Evolutionary conservation across 2,329 filamentous ascomycete genomes (phyloP), one percentile per base, ranked within the genome.

Genomic region (Hymenoscyphus infarciens): DNA sequence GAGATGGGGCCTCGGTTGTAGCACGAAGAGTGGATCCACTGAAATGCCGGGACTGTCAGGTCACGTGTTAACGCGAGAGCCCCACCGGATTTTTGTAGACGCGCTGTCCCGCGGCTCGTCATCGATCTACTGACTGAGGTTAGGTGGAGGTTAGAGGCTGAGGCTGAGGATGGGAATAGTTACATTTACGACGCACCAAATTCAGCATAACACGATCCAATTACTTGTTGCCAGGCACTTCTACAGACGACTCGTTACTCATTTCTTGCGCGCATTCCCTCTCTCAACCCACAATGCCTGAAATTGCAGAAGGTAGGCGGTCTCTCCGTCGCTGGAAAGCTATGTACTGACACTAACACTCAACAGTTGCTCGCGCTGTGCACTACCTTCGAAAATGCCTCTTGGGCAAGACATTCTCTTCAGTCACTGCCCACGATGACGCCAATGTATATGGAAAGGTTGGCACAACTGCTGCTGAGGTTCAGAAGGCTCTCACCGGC

Each of bases 361-460:
- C 53, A 35, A 60, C 64, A 87, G 89, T 97, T 68, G 90, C 92
- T 22, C 90, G 93, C 53, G 85, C 94, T 68, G 91, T 96, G 57
- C 90, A 97, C 74, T 96, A 88, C 74, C 85, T 99, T 45, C 87
- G 86, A 64, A 87, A 89, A 67, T 85, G 92, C 75, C 83, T 96
- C n/a, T 89, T 96, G 31, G 92, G 91, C 61, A 95, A 91, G 78
- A 90, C 82, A 10, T 87, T 99, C 64, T 78, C 82, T 56, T 84
- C 83, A 49, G 89, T 91, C 61, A 80, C 83, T 27, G 88, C 91
- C 13, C 82, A 88, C 66, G 88, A 97, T 71, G 94, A 99, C 77
- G 79, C 81, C 69, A 94, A 90, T 73, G 83, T 99, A 5, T 99
- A 93, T 76, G 92, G 93, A 69, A 97, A 98, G 77, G 92, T 87